Evolutionary conservation across 1,139 yeast genomes (phyloP), one percentile per base, ranked within the genome.

Genomic region (Diutina catenulata): DNA sequence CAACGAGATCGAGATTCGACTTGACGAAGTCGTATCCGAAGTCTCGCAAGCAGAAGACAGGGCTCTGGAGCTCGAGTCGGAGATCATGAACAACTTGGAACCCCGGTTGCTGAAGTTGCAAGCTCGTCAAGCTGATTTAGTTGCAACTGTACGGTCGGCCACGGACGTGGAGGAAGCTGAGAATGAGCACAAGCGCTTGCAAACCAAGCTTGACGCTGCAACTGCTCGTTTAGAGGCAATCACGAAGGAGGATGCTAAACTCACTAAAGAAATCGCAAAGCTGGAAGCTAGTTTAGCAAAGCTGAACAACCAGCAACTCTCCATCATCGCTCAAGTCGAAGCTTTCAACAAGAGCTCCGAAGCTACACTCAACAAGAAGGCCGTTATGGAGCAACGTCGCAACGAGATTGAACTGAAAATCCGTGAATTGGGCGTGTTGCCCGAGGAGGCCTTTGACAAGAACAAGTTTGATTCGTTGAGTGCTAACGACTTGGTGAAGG

Each of bases 391-490:
- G 6, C 63, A 68, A 38, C 70, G 95, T 46, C 71, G 83, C 44
- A 84, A 80, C 39, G 93, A 82, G 46, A 60, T 84, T 20, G 80
- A 78, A 45, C 73, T 71, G 44, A 81, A 75, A 49, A 80, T 87
- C 36, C 69, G 93, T 42, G 94, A 84, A 38, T 61, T 88, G 38
- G 96, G 96, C 9, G 81, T 84, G 1, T 63, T 88, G 23, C 93
- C 96, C 0, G 95, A 87, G 50, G 91, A 84, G 42, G 88, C 94
- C 0, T 77, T 84, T 47, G 48, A 49, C 24, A 52, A 55, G 1
- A 29, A 18, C n/a, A 64, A 65, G 6, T 62, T 52, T 39, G 68
- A 70, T 21, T 66, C 60, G 42, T 62, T 60, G 38, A 57, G 62
- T 23, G 71, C 86, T 2, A 75, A 74, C 37, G 67, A 70, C 6